Conservation (phyloP, 129 eudicot species). For the Saussurea involucrata region DNA sequence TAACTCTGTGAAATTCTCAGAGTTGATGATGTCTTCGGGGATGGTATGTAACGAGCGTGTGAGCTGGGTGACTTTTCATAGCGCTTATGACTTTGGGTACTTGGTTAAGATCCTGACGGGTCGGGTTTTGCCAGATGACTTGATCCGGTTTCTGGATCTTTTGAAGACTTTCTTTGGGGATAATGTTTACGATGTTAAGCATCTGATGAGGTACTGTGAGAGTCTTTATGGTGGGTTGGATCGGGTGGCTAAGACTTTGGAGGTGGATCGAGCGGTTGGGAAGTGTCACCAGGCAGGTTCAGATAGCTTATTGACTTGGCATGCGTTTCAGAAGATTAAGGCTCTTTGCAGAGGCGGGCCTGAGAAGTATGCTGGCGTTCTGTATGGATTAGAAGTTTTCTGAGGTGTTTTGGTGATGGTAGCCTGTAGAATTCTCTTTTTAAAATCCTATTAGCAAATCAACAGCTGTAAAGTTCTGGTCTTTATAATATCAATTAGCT, state of each 20-base stretch:
- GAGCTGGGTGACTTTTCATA: slow-evolving; percentile 71
- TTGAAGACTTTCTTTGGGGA: slow-evolving; percentile 54
- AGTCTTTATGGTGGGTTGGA: slow-evolving; percentile 80
- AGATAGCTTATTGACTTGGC: slow-evolving; percentile 82
- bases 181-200: slow-evolving; percentile 77
- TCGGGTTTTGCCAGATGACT: slow-evolving; percentile 34
- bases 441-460: slow-evolving; percentile 21
- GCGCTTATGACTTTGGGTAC: slow-evolving; percentile 84
- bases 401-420: slow-evolving; percentile 19
- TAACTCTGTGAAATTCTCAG: slow-evolving; percentile 37
- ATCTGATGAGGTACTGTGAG: slow-evolving; percentile 63
- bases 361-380: slow-evolving; percentile 61
- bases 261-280: slow-evolving; percentile 52
- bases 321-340: slow-evolving; percentile 60
- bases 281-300: slow-evolving; percentile 89
- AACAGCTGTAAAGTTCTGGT: slow-evolving; percentile 29
- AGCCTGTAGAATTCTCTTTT: slow-evolving; percentile 24
- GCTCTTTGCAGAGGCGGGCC: slow-evolving; percentile 38
- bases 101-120: slow-evolving; percentile 57
- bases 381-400: slow-evolving; percentile 68
- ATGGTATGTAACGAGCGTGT: slow-evolving; percentile 54
- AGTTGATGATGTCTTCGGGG: slow-evolving; percentile 69
- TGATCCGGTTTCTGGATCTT: slow-evolving; percentile 34
- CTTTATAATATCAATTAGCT: slow-evolving; percentile 26
- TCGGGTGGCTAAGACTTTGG: slow-evolving; percentile 56